Evolutionary conservation across 2,329 filamentous ascomycete genomes (phyloP).

Genomic region (Alternaria triticina): DNA sequence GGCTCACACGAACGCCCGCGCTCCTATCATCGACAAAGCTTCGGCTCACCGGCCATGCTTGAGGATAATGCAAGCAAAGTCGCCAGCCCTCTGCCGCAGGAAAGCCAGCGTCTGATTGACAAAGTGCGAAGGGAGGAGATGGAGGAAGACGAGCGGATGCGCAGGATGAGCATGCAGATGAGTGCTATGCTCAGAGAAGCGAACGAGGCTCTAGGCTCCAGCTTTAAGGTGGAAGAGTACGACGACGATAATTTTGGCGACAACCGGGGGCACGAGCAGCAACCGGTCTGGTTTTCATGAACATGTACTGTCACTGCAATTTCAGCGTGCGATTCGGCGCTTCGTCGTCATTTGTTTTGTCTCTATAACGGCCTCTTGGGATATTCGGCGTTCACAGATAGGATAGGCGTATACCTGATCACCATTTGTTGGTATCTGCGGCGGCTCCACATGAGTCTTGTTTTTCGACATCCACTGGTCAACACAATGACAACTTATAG

Average conservation of each 20-base stretch:
- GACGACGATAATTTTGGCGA: slow-evolving; percentile 25
- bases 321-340: neutral
- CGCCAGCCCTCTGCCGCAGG: slow-evolving; percentile 56
- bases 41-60: slow-evolving; percentile 36
- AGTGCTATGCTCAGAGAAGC: slow-evolving; percentile 89
- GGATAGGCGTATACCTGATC: neutral
- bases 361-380: neutral
- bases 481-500: neutral
- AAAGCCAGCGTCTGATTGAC: slow-evolving; percentile 77
- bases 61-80: slow-evolving; percentile 26
- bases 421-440: neutral
- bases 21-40: slow-evolving; percentile 40
- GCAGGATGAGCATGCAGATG: slow-evolving; percentile 78
- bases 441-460: neutral
- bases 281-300: slow-evolving; percentile 1
- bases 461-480: neutral
- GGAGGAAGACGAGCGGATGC: slow-evolving; percentile 79
- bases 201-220: slow-evolving; percentile 75
- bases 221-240: slow-evolving; percentile 48
- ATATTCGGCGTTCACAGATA: neutral
- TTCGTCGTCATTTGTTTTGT: neutral
- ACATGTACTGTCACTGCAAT: neutral
- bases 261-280: neutral
- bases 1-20: slow-evolving; percentile 24
- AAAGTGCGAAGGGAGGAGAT: slow-evolving; percentile 74